Conservation (phyloP, 1,139 yeast species). For the Protomyces lactucae-debilis region DNA sequence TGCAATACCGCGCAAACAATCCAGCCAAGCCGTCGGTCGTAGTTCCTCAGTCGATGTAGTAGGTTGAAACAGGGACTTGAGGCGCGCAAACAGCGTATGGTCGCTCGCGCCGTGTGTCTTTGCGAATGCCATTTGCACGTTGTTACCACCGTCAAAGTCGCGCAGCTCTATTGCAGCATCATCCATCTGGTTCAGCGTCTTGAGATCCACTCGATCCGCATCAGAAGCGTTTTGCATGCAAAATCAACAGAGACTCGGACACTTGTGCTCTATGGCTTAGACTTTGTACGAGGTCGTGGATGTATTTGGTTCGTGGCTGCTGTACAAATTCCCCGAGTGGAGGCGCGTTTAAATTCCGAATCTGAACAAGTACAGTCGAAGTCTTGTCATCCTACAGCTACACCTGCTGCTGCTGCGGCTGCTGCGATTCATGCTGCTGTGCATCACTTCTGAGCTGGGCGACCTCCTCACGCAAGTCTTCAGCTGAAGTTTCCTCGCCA, state of each 20-base stretch:
- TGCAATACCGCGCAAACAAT: constrained; percentile 15
- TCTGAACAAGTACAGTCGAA: too few species aligned
- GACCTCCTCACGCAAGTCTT: constrained; percentile 32
- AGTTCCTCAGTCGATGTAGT: background rate
- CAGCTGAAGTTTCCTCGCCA: constrained; percentile 33
- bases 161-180: background rate
- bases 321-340: background rate
- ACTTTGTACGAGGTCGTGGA: too few species aligned
- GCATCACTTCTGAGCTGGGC: background rate
- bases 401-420: background rate
- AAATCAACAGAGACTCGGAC: too few species aligned
- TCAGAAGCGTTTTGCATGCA: background rate
- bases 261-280: too few species aligned
- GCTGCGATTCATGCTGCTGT: background rate
- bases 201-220: background rate
- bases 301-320: too few species aligned
- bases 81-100: background rate
- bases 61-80: background rate
- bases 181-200: background rate
- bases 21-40: constrained; percentile 21
- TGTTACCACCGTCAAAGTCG: background rate
- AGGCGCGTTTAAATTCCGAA: background rate
- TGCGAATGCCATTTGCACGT: background rate
- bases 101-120: background rate
- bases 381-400: too few species aligned